Conservation (phyloP, 202 grass and related monocot species). For the Digitaria exilis region DNA sequence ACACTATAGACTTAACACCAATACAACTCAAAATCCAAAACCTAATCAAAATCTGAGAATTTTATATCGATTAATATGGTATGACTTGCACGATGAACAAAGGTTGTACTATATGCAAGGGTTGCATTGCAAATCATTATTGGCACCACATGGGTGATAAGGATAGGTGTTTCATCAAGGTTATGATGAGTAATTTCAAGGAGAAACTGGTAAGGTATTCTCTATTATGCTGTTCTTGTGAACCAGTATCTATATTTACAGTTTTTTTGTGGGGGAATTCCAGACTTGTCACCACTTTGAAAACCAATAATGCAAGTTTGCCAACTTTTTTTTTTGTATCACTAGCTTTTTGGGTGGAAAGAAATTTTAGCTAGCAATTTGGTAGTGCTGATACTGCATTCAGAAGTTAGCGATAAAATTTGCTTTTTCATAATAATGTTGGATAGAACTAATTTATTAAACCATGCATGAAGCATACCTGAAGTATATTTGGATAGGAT, state of each 20-base stretch:
- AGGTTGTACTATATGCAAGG: background rate
- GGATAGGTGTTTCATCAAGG: conserved; percentile 22
- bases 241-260: background rate
- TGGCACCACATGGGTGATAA: conserved; percentile 31
- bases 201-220: conserved; percentile 26
- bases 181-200: conserved; percentile 18
- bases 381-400: background rate
- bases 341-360: background rate
- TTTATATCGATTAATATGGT: background rate
- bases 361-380: background rate
- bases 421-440: background rate
- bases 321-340: background rate
- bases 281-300: background rate
- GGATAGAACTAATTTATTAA: background rate
- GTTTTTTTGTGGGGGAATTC: too few relatives aligned
- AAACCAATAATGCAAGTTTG: background rate
- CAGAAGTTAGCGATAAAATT: background rate
- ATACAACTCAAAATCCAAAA: background rate
- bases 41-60: background rate
- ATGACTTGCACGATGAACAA: background rate
- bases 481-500: background rate
- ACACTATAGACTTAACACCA: background rate
- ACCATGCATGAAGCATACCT: background rate
- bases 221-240: background rate
- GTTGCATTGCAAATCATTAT: background rate